Conservation (phyloP, 139 green algal genomes). For the Chlorella sp. region DNA sequence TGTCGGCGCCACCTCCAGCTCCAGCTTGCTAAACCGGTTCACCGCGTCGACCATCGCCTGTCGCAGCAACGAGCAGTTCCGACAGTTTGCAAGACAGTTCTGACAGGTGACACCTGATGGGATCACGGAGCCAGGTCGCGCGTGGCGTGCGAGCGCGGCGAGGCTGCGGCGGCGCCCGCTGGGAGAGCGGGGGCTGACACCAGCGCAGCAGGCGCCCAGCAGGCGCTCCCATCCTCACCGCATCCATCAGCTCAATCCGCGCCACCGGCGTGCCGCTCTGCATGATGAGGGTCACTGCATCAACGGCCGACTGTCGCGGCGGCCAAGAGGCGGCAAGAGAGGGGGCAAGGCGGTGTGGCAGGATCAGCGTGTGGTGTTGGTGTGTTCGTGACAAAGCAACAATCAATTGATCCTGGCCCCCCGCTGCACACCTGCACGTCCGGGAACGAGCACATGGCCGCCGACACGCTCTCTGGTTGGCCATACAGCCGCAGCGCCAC, state of each 20-base stretch:
- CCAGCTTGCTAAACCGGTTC: slow-evolving; percentile 61
- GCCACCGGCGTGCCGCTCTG: slow-evolving; percentile 62
- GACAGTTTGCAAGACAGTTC: neutral
- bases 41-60: slow-evolving; percentile 25
- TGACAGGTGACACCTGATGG: neutral
- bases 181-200: neutral
- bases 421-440: slow-evolving; percentile 13
- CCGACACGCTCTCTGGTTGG: slow-evolving; percentile 47
- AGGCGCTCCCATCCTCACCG: neutral
- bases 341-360: too few species aligned
- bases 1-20: slow-evolving; percentile 46
- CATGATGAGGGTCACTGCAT: slow-evolving; percentile 54
- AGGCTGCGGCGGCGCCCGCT: too few species aligned
- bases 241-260: slow-evolving; percentile 71
- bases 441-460: slow-evolving; percentile 58
- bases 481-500: slow-evolving; percentile 50
- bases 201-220: neutral
- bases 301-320: slow-evolving; percentile 51
- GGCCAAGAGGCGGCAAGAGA: too few species aligned
- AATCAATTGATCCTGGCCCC: too few species aligned
- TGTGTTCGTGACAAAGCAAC: too few species aligned
- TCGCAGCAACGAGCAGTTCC: neutral
- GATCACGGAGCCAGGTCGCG: neutral
- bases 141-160: neutral
- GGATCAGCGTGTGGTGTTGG: too few species aligned